phyloP scores from a whole-genome alignment of 768 basidiomycete species.

The Asterophora parasitica region DNA sequence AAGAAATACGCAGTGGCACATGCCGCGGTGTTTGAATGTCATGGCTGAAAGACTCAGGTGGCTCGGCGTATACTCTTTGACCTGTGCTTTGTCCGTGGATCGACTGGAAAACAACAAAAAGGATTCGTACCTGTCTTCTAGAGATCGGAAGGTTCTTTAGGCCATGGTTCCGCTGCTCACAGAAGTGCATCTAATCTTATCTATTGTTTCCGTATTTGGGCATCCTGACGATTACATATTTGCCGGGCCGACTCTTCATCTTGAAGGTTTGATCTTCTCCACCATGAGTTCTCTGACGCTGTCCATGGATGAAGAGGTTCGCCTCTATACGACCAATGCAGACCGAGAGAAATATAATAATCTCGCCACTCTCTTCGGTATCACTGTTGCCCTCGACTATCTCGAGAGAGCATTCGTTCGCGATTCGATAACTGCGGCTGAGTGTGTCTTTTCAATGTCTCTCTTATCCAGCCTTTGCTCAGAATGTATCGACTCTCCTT shows the following conservation, averaged over 20 bases:
- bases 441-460: slow-evolving; percentile 54
- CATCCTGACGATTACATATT: no score
- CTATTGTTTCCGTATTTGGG: not conserved
- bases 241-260: no score
- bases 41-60: not conserved
- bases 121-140: not conserved
- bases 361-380: slow-evolving; percentile 85
- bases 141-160: no score
- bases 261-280: not conserved
- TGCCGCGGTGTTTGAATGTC: slow-evolving; percentile 10
- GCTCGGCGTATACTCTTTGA: no score
- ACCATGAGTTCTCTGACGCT: slow-evolving; percentile 12
- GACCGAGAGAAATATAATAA: slow-evolving; percentile 88
- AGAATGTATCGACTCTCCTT: slow-evolving; percentile 22
- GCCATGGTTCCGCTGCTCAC: no score
- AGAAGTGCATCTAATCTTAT: slow-evolving; percentile 1
- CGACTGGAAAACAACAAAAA: no score
- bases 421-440: slow-evolving; percentile 83
- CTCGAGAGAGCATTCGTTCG: slow-evolving; percentile 94
- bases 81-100: no score
- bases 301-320: slow-evolving; percentile 87
- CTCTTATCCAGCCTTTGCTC: slow-evolving; percentile 13
- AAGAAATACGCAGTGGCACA: not conserved
- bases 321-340: slow-evolving; percentile 80
- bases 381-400: slow-evolving; percentile 89